Conservation (phyloP, 768 basidiomycete species). For the Lactarius quietus region DNA sequence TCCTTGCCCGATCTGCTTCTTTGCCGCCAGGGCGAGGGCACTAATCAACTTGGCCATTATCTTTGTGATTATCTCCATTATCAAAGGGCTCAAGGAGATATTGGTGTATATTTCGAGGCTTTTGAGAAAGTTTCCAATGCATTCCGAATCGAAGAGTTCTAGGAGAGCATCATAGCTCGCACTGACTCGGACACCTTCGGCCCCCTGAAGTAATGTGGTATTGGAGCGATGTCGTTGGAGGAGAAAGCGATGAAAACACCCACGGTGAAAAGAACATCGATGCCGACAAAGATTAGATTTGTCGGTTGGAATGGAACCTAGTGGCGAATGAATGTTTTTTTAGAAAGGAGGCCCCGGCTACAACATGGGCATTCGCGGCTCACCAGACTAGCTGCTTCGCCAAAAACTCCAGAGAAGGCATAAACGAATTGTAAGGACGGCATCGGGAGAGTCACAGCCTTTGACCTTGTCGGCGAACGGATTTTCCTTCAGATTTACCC, state of each 20-base stretch:
- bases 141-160: not conserved
- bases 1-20: not conserved
- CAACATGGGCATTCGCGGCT: not conserved
- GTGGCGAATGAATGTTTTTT: not conserved
- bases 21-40: not conserved
- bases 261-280: too few relatives aligned
- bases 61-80: not conserved
- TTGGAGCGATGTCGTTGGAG: not conserved
- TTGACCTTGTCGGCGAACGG: too few relatives aligned
- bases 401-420: not conserved
- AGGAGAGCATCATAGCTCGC: not conserved
- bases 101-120: not conserved
- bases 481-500: too few relatives aligned
- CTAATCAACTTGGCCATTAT: not conserved
- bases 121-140: not conserved
- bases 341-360: not conserved
- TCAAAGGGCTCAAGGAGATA: not conserved
- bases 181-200: not conserved
- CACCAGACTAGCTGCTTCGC: not conserved
- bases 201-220: not conserved
- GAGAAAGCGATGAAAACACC: not conserved
- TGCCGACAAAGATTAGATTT: not conserved
- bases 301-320: not conserved
- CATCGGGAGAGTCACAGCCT: too few relatives aligned
- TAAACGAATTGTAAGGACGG: not conserved